These are phyloP conservation scores for Phytophthora boehmeriae DNA, from an alignment of 352 stramenopile species.

Conservation along the genomic window DNA sequence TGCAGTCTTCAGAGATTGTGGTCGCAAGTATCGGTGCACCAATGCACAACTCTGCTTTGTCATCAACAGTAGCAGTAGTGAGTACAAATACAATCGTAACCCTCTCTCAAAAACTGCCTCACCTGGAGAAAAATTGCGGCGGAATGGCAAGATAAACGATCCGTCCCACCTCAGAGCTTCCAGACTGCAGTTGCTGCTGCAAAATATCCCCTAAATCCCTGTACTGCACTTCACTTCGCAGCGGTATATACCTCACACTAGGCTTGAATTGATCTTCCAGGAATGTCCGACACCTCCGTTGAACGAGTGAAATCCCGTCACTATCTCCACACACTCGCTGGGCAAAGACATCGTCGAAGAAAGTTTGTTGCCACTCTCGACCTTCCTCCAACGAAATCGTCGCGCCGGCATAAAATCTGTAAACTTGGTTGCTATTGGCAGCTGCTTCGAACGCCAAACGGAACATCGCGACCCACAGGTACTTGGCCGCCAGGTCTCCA, in stretches of 20 bases:
- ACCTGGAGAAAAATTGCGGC: slow-evolving; percentile 69
- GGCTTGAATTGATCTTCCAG: slow-evolving; percentile 39
- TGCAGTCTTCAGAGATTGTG: background rate
- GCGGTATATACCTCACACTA: slow-evolving; percentile 50
- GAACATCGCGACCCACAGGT: slow-evolving; percentile 81
- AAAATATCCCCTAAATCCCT: slow-evolving; percentile 22
- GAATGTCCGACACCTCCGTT: slow-evolving; percentile 36
- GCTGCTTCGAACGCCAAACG: slow-evolving; percentile 49
- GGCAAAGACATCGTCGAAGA: slow-evolving; percentile 44
- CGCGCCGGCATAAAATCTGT: slow-evolving; percentile 54
- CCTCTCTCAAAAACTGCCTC: background rate
- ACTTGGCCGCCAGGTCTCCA: slow-evolving; percentile 83
- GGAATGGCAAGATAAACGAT: slow-evolving; percentile 86
- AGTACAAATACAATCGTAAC: slow-evolving; percentile 1
- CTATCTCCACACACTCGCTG: slow-evolving; percentile 41
- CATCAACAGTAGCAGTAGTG: slow-evolving; percentile 1
- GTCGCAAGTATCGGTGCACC: slow-evolving; percentile 41
- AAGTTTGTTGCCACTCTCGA: slow-evolving; percentile 33
- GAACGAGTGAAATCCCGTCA: slow-evolving; percentile 1
- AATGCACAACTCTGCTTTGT: slow-evolving; percentile 34
- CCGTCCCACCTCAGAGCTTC: slow-evolving; percentile 37
- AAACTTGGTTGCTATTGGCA: slow-evolving; percentile 2
- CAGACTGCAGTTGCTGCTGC: background rate
- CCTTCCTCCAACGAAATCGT: slow-evolving; percentile 36
- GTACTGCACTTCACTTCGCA: slow-evolving; percentile 46